Evolutionary conservation across 495 filamentous ascomycete genomes (phyloP).

Genomic region (Collariella sp.): DNA sequence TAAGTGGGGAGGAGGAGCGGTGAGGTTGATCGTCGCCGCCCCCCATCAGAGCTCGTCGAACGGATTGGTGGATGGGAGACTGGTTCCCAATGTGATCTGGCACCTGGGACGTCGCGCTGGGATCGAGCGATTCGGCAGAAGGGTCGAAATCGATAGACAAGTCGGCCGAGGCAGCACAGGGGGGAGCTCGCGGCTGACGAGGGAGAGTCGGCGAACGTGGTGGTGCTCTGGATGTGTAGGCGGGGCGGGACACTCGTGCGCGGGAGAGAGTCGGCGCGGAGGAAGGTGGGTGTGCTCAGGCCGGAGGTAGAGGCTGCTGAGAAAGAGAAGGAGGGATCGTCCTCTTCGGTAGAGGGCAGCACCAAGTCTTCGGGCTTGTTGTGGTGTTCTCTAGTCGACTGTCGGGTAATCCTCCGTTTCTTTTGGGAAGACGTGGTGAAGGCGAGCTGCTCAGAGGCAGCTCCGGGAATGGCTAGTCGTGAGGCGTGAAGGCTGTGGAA

Average conservation of each 20-base stretch:
- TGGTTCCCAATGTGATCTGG: constrained; percentile 24
- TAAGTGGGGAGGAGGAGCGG: constrained; percentile 47
- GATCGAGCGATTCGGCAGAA: constrained; percentile 39
- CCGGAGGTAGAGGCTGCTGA: constrained; percentile 29
- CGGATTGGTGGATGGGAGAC: constrained; percentile 35
- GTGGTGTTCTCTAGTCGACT: constrained; percentile 31
- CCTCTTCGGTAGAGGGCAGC: constrained; percentile 43
- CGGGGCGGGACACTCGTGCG: constrained; percentile 41
- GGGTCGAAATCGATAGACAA: constrained; percentile 58
- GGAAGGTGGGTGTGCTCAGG: constrained; percentile 45
- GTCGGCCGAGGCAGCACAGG: constrained; percentile 64
- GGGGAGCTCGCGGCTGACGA: constrained; percentile 55
- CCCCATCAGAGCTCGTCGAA: constrained; percentile 45
- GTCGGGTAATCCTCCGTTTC: constrained; percentile 74
- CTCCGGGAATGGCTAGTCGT: constrained; percentile 27
- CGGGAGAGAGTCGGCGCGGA: constrained; percentile 50
- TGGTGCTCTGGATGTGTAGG: constrained; percentile 40
- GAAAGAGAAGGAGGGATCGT: constrained; percentile 36
- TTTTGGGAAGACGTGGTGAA: constrained; percentile 85
- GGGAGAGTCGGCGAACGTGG: constrained; percentile 43
- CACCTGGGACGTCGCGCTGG: constrained; percentile 16
- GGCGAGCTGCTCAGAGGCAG: constrained; percentile 58
- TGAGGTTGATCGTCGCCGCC: constrained; percentile 43
- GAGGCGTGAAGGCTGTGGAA: constrained; percentile 3
- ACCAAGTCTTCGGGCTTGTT: constrained; percentile 33